phyloP scores from a whole-genome alignment of 345 rosid species.

The Litchi chinensis region DNA sequence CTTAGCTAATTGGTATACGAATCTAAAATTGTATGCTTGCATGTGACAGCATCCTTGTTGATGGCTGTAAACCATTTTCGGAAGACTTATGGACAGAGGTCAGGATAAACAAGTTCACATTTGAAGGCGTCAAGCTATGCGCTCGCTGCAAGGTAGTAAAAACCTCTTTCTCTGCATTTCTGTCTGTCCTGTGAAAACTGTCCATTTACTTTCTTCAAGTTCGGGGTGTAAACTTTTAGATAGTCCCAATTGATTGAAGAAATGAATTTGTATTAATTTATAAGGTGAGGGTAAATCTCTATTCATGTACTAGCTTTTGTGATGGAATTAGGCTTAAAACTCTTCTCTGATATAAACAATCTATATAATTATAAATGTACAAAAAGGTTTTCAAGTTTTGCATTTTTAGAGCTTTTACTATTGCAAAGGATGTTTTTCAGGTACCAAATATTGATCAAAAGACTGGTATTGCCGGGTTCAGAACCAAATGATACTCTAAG shows the following conservation, averaged over 20 bases:
- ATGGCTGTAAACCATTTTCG: slow-evolving; percentile 79
- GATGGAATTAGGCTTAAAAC: too few species aligned
- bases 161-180: slow-evolving; percentile 9
- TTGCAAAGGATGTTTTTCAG: slow-evolving; percentile 30
- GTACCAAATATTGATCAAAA: slow-evolving; percentile 74
- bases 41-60: slow-evolving; percentile 66
- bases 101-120: slow-evolving; percentile 48
- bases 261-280: too few species aligned
- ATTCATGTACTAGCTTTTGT: too few species aligned
- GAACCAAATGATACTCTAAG: slow-evolving; percentile 75
- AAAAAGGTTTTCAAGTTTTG: not conserved
- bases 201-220: not conserved
- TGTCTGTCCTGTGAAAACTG: not conserved
- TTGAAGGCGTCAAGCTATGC: slow-evolving; percentile 70
- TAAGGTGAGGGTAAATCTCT: too few species aligned
- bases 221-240: too few species aligned
- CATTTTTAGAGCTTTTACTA: not conserved
- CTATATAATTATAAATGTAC: not conserved
- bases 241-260: too few species aligned
- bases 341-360: too few species aligned
- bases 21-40: slow-evolving; percentile 3
- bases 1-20: not conserved
- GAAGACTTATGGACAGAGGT: slow-evolving; percentile 90
- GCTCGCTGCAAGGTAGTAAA: slow-evolving; percentile 76
- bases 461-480: slow-evolving; percentile 55